Evolutionary conservation across 345 rosid species (phyloP).

Genomic region (Gossypium australe): DNA sequence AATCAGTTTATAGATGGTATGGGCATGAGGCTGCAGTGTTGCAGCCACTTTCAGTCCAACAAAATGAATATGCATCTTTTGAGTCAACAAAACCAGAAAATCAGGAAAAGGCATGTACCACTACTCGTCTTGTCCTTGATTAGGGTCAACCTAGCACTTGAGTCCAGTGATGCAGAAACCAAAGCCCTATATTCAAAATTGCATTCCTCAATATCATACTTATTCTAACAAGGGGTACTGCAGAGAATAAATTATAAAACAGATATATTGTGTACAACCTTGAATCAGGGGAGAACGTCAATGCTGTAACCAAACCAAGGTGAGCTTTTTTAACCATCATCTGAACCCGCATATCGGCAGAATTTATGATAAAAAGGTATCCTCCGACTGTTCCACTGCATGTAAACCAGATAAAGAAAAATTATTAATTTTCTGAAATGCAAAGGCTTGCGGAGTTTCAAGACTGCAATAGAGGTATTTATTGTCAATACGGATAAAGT

Average conservation of each 20-base stretch:
- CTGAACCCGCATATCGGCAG: slow-evolving; percentile 40
- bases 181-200: slow-evolving; percentile 50
- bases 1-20: not conserved
- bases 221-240: not conserved
- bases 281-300: slow-evolving; percentile 81
- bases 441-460: not conserved
- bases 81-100: not conserved
- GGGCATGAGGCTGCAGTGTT: not conserved
- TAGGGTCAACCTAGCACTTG: slow-evolving; percentile 75
- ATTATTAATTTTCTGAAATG: not conserved
- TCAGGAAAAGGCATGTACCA: slow-evolving; percentile 30
- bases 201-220: slow-evolving; percentile 7
- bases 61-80: not conserved
- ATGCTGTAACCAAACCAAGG: slow-evolving; percentile 75
- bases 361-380: slow-evolving; percentile 50
- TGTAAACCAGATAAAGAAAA: slow-evolving; percentile 9
- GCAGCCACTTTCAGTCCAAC: not conserved
- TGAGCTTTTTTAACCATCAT: slow-evolving; percentile 63
- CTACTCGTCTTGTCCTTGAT: slow-evolving; percentile 37
- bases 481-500: not conserved
- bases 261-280: slow-evolving; percentile 37
- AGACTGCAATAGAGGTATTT: not conserved
- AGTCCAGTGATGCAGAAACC: slow-evolving; percentile 81
- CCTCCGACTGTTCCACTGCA: slow-evolving; percentile 77
- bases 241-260: not conserved